Evolutionary conservation across 768 basidiomycete species (phyloP).

Genomic region (Cystofilobasidium bisporidii): DNA sequence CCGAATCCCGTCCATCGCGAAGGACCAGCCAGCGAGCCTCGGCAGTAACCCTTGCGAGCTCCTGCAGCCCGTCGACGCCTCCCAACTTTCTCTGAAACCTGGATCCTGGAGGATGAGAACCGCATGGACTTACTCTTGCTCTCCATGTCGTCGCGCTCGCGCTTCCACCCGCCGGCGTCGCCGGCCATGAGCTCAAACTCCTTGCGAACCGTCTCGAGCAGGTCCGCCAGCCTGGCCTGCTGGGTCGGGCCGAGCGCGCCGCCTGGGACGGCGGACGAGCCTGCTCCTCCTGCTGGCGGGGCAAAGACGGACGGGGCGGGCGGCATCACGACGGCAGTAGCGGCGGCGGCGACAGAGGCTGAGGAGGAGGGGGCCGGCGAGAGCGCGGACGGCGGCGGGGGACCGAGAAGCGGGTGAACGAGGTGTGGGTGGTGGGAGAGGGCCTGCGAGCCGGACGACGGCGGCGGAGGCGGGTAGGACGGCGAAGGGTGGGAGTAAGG

Average conservation of each 20-base stretch:
- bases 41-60: too few relatives aligned
- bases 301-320: constrained; percentile 5
- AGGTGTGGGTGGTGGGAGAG: too few relatives aligned
- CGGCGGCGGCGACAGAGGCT: not conserved
- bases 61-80: too few relatives aligned
- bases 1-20: too few relatives aligned
- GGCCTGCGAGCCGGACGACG: too few relatives aligned
- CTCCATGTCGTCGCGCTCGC: constrained; percentile 82
- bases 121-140: constrained; percentile 72
- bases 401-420: too few relatives aligned
- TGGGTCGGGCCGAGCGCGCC: constrained; percentile 1
- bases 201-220: constrained; percentile 67
- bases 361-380: not conserved
- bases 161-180: constrained; percentile 59
- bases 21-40: too few relatives aligned
- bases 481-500: too few relatives aligned
- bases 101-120: too few relatives aligned
- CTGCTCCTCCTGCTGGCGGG: not conserved
- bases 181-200: constrained; percentile 70
- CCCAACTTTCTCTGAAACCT: too few relatives aligned
- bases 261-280: not conserved
- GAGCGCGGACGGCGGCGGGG: not conserved
- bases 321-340: not conserved
- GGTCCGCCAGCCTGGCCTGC: constrained; percentile 53
- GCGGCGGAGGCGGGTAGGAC: too few relatives aligned